Evolutionary conservation across 257 asterid genomes (phyloP).

Genomic region (Solanum etuberosum): DNA sequence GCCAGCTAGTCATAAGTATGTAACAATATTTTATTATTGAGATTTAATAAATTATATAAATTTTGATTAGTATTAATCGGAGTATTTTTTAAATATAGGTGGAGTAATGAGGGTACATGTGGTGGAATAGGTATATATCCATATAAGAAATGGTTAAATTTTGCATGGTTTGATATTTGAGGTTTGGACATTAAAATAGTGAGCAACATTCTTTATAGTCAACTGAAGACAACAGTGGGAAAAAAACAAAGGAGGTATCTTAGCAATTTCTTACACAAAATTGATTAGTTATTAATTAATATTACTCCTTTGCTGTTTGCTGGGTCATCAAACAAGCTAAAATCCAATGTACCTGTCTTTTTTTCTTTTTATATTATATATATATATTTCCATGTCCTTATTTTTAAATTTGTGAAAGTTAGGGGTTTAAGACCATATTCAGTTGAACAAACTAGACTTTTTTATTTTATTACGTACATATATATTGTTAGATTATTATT

Average conservation of each 20-base stretch:
- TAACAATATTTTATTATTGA: not conserved
- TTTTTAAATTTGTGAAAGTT: not conserved
- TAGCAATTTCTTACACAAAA: not conserved
- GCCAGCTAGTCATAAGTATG: not conserved
- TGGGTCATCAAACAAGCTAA: not conserved
- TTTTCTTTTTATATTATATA: too few species aligned
- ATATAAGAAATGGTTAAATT: not conserved
- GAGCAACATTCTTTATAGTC: not conserved
- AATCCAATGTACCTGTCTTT: not conserved
- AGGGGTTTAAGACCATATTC: not conserved
- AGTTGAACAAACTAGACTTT: not conserved
- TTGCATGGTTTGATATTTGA: not conserved
- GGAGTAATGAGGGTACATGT: not conserved
- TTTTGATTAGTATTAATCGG: not conserved
- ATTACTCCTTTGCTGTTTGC: not conserved
- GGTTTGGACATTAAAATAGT: not conserved
- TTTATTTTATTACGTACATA: not conserved
- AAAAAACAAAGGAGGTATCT: not conserved
- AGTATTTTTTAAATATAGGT: not conserved
- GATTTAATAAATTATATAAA: not conserved
- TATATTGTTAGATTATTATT: not conserved
- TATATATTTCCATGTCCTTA: not conserved
- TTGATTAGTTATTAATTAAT: not conserved
- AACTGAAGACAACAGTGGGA: too few species aligned
- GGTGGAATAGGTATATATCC: not conserved